Base-by-base conservation (phyloP, 345 rosid genomes). In the Sapria himalayana region DNA sequence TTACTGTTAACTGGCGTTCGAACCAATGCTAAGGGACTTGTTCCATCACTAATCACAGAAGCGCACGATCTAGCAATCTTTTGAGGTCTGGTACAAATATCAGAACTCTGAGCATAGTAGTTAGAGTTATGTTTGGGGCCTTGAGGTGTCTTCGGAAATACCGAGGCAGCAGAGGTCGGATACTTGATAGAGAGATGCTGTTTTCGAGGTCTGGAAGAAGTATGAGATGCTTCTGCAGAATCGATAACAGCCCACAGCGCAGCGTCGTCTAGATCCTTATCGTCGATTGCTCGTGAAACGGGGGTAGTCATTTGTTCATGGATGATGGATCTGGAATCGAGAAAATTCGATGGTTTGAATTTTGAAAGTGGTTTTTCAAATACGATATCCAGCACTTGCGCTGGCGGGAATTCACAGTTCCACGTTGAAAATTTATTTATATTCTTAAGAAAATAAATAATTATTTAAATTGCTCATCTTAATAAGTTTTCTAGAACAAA, bases 211-310 rank as follows among this genome's bases (percentile, higher is more conserved):
- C 62, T 72, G 51, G 71, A 64, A 67, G 65, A 54, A 49, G 72
- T 63, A 45, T 61, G 61, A 32, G 85, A 69, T 15, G 93, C 81
- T 37, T 78, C 89, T 27, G 93, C 85, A 24, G 93, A 74, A 68
- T 82, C 98, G 37, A 89, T 76, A 3, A 82, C 72, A 11, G 92
- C 94, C 98, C 98, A 82, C 24, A 89, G 46, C 31, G 85, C 73
- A 33, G 91, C 94, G 54, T 89, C 98, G 55, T 89, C 98, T 17
- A 89, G 74, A 31, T 86, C 85, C 35, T 72, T 82, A 58, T 81
- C 97, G 55, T 80, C 93, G 40, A 80, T 56, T 41, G 62, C 5
- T 33, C 37, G 43, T 7, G 51, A 44, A 17, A 38, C n/a, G 9
- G 56, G 20, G 12, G 61, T 49, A 37, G 15, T 57, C 51, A 56